Percentiles rank a stretch among this genome's conserved stretches.
phyloP scores from a whole-genome alignment of 441 rosid species.

The Pelargonium fulgidum region DNA sequence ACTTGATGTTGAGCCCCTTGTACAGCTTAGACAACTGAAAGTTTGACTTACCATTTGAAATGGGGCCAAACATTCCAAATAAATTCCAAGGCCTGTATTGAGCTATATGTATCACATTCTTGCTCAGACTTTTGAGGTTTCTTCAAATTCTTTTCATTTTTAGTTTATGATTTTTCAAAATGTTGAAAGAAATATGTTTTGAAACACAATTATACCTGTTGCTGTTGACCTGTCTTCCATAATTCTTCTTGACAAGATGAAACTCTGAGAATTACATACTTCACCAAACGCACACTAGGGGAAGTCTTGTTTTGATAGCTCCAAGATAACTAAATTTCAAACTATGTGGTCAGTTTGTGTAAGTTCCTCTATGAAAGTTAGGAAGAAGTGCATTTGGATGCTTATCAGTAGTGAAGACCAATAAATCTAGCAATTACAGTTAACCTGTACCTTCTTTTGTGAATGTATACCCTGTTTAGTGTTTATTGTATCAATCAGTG shows the following conservation, averaged over 20 bases:
- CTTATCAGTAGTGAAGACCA: neutral
- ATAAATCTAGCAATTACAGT: neutral
- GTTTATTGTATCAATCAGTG: neutral
- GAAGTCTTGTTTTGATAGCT: neutral
- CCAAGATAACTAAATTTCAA: neutral
- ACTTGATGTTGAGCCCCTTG: neutral
- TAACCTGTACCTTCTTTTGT: neutral
- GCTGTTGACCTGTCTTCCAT: neutral
- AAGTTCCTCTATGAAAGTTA: neutral
- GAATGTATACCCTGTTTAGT: neutral
- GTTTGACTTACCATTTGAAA: neutral
- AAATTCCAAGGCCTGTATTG: no score
- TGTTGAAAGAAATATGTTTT: neutral
- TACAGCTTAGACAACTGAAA: neutral
- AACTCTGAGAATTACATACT: neutral
- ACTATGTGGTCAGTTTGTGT: neutral
- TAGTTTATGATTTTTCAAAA: neutral
- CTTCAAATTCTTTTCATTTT: no score
- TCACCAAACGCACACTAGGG: neutral
- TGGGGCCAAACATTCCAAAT: neutral
- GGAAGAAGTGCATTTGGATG: neutral
- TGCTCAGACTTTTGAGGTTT: no score
- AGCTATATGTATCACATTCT: no score
- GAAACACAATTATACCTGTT: neutral
- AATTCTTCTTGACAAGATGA: neutral